Percentiles rank a stretch among this genome's conserved stretches.
Conservation (phyloP, 306 rosid genomes). For the Clitoria ternatea region DNA sequence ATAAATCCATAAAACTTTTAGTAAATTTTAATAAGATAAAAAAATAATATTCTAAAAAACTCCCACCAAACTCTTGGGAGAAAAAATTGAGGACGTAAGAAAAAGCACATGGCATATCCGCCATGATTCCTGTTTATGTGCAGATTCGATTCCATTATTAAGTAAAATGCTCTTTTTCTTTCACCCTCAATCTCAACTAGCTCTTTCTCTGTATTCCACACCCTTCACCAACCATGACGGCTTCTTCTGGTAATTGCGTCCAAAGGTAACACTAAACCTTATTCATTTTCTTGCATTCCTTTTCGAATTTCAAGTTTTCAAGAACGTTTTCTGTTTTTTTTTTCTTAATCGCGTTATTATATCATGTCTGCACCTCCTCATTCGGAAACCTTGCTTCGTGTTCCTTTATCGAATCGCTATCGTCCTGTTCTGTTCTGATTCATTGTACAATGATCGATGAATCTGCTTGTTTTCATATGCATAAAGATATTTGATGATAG, state of each 20-base stretch:
- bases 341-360: too few relatives aligned
- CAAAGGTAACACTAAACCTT: slow-evolving; percentile 34
- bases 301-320: slow-evolving; percentile 13
- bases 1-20: too few relatives aligned
- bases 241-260: slow-evolving; percentile 30
- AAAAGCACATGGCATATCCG: slow-evolving; percentile 12
- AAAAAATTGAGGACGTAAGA: too few relatives aligned
- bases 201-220: background rate
- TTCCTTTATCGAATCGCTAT: background rate
- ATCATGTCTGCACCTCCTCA: too few relatives aligned
- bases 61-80: too few relatives aligned
- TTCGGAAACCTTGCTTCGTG: background rate
- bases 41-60: too few relatives aligned
- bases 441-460: too few relatives aligned
- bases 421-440: background rate
- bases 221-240: slow-evolving; percentile 39
- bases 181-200: background rate
- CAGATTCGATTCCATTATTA: background rate
- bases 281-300: background rate
- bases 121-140: background rate
- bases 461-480: background rate
- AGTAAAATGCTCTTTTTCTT: background rate
- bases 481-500: background rate
- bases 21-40: too few relatives aligned
- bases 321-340: background rate